These are phyloP conservation scores for Crucihimalaya himalaica DNA, from an alignment of 345 rosid species.

Conservation along the genomic window DNA sequence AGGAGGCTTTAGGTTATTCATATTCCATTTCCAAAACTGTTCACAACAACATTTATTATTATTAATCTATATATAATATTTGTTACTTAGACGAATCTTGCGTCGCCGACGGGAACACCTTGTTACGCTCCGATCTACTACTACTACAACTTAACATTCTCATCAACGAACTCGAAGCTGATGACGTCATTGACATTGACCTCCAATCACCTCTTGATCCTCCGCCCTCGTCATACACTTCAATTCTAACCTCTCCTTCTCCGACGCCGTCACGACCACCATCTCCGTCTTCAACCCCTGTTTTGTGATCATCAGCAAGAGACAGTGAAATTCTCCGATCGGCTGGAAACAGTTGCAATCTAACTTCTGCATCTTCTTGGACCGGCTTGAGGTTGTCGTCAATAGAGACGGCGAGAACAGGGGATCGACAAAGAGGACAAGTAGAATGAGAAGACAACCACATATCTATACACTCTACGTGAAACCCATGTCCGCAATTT, in stretches of 20 bases:
- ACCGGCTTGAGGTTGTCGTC: constrained; percentile 18
- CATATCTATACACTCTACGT: constrained; percentile 78
- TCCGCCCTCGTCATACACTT: constrained; percentile 42
- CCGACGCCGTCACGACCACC: neutral
- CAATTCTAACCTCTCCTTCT: constrained; percentile 31
- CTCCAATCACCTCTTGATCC: constrained; percentile 28
- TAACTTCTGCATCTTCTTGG: constrained; percentile 26
- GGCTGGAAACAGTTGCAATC: constrained; percentile 5
- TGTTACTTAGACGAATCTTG: constrained; percentile 29
- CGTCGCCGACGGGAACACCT: constrained; percentile 45
- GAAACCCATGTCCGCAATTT: constrained; percentile 74
- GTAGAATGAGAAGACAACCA: constrained; percentile 72
- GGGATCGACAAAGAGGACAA: constrained; percentile 71
- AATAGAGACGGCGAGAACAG: constrained; percentile 21
- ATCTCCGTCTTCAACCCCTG: constrained; percentile 25
- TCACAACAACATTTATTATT: neutral
- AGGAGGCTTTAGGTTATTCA: constrained; percentile 20
- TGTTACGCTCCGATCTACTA: constrained; percentile 58
- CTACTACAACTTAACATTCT: constrained; percentile 68
- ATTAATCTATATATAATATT: neutral
- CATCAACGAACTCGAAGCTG: constrained; percentile 50
- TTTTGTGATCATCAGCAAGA: constrained; percentile 22
- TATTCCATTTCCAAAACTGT: constrained; percentile 32
- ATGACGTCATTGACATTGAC: constrained; percentile 37
- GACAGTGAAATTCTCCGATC: constrained; percentile 17